Conservation (phyloP, 208 protist genomes). For the Acanthamoeba culbertsoni region DNA sequence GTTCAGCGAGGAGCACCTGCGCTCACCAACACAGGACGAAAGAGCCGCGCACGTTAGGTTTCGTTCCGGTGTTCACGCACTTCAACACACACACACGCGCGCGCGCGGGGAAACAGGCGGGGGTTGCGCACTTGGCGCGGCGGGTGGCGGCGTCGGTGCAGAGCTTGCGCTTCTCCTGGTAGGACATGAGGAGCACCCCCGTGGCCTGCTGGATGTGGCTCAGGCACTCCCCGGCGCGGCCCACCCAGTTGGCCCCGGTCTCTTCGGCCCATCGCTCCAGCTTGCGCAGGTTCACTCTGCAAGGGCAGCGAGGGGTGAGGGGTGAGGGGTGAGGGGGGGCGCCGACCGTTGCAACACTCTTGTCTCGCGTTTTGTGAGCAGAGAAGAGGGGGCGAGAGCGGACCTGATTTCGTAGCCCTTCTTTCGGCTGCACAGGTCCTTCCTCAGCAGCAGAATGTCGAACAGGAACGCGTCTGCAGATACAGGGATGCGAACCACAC, state of each 20-base stretch:
- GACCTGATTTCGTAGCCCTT: conserved; percentile 17
- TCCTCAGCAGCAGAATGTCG: conserved; percentile 36
- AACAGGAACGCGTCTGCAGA: conserved; percentile 16
- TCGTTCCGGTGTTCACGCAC: no score
- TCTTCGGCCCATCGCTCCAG: conserved; percentile 46
- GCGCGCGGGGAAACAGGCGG: neutral
- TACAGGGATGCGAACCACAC: neutral
- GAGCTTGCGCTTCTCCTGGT: conserved; percentile 3
- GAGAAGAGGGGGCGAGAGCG: neutral
- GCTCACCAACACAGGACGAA: neutral
- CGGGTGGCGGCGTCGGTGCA: neutral
- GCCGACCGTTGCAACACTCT: neutral
- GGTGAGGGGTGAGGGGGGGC: no score
- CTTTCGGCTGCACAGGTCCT: conserved; percentile 27
- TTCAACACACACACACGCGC: no score
- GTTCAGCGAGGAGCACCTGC: conserved; percentile 33
- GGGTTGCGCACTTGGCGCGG: neutral
- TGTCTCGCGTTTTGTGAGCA: neutral
- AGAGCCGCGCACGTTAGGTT: no score
- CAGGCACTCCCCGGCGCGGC: neutral
- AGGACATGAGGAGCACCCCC: neutral
- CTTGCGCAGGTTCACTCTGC: conserved; percentile 3
- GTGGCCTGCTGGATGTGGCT: conserved; percentile 28
- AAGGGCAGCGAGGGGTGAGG: no score
- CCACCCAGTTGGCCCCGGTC: conserved; percentile 38